Evolutionary conservation across 257 asterid genomes (phyloP).

Genomic region (Schizonepeta tenuifolia): DNA sequence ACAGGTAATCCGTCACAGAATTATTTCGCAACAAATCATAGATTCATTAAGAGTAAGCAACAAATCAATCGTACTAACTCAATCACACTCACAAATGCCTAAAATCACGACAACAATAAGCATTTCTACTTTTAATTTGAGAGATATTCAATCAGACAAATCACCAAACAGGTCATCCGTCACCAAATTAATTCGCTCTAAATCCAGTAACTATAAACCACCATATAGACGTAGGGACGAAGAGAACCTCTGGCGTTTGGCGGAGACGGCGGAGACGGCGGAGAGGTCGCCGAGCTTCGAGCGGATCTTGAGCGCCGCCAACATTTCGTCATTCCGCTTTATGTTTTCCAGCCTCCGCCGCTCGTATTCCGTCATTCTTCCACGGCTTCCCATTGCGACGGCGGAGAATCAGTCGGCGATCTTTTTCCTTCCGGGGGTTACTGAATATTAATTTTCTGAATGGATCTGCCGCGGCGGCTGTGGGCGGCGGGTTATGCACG

Average conservation of each 20-base stretch:
- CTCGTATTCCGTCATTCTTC: slow-evolving; percentile 71
- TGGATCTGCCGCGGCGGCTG: not conserved
- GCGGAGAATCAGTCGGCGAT: not conserved
- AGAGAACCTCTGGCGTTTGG: slow-evolving; percentile 57
- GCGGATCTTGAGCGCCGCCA: slow-evolving; percentile 77
- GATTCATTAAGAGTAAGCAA: no score
- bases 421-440: not conserved
- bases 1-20: slow-evolving; percentile 21
- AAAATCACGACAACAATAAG: no score
- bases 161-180: not conserved
- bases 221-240: not conserved
- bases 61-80: slow-evolving; percentile 1
- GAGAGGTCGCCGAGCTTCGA: slow-evolving; percentile 60
- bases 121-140: no score
- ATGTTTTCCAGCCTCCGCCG: slow-evolving; percentile 82
- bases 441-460: not conserved
- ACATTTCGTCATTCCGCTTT: slow-evolving; percentile 74
- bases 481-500: slow-evolving; percentile 14
- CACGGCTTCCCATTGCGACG: slow-evolving; percentile 45
- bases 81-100: not conserved
- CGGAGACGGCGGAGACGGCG: slow-evolving; percentile 42
- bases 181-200: slow-evolving; percentile 5
- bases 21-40: not conserved
- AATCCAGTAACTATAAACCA: not conserved
- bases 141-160: no score